These are phyloP conservation scores for Gnaphalium uliginosum DNA, from an alignment of 129 eudicot genomes.

Conservation along the genomic window DNA sequence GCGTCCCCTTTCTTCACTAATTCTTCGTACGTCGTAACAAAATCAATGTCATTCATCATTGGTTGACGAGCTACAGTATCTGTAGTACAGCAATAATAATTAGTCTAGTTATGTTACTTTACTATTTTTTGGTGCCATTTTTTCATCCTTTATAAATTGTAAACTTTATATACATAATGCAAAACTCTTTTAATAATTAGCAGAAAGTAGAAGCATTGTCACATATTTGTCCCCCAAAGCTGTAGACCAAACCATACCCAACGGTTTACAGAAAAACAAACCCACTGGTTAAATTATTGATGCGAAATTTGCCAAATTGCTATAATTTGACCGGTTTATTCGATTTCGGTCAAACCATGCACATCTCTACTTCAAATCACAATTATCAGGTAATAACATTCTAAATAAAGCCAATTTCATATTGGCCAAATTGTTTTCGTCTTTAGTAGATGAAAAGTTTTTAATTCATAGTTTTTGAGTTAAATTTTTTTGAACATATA, in stretches of 20 bases:
- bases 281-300: background rate
- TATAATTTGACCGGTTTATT: too few relatives aligned
- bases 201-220: too few relatives aligned
- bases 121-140: background rate
- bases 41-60: background rate
- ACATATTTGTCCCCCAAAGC: background rate
- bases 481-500: too few relatives aligned
- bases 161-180: too few relatives aligned
- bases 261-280: background rate
- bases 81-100: background rate
- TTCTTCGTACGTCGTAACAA: slow-evolving; percentile 31
- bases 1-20: slow-evolving; percentile 49
- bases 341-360: background rate
- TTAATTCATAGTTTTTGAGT: too few relatives aligned
- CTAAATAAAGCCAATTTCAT: too few relatives aligned
- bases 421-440: too few relatives aligned
- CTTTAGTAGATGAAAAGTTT: too few relatives aligned
- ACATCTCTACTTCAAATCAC: background rate
- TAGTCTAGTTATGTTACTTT: too few relatives aligned
- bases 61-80: slow-evolving; percentile 7
- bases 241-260: background rate
- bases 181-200: too few relatives aligned
- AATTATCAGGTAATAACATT: too few relatives aligned
- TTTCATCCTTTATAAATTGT: background rate
- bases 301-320: background rate